A percentile compares a stretch with the other conserved stretches of the same genome.
Conservation (phyloP, 2,329 filamentous ascomycete genomes). For the Rosellinia necatrix region DNA sequence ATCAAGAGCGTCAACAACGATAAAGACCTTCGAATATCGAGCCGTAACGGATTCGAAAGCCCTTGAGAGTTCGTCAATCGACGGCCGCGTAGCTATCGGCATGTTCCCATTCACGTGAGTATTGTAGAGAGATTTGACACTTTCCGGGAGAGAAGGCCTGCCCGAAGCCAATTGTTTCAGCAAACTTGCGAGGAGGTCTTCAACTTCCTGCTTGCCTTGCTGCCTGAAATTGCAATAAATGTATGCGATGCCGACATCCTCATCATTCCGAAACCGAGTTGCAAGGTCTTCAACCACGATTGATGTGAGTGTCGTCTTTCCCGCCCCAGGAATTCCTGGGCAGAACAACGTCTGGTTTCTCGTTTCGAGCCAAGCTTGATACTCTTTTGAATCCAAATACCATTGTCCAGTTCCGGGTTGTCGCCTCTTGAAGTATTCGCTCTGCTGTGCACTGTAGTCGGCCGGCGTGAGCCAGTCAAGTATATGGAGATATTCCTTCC, state of each 20-base stretch:
- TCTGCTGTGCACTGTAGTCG: slow-evolving; percentile 46
- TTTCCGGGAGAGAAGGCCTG: slow-evolving; percentile 31
- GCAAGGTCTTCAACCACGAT: slow-evolving; percentile 48
- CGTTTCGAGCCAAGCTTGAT: slow-evolving; percentile 17
- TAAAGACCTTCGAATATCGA: not conserved
- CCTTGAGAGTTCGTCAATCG: not conserved
- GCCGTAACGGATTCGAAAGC: not conserved
- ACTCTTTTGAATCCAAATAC: slow-evolving; percentile 23
- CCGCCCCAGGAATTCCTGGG: slow-evolving; percentile 52
- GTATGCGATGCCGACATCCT: slow-evolving; percentile 45
- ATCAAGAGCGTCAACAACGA: slow-evolving; percentile 20
- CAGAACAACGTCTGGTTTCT: slow-evolving; percentile 48
- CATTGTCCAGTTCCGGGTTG: slow-evolving; percentile 44
- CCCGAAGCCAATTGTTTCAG: slow-evolving; percentile 45
- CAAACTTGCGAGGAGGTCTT: slow-evolving; percentile 42
- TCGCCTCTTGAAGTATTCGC: slow-evolving; percentile 43
- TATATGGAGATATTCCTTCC: slow-evolving; percentile 1
- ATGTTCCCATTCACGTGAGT: not conserved
- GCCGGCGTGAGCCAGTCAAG: slow-evolving; percentile 47
- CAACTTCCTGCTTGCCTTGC: slow-evolving; percentile 44
- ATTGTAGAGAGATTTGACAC: slow-evolving; percentile 39
- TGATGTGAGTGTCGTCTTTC: slow-evolving; percentile 53
- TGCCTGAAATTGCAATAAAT: slow-evolving; percentile 51
- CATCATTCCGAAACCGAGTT: slow-evolving; percentile 23
- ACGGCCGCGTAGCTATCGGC: too few relatives aligned